These are phyloP conservation scores for Neonectria coccinea DNA, from an alignment of 2,329 filamentous ascomycete species.

Conservation along the genomic window DNA sequence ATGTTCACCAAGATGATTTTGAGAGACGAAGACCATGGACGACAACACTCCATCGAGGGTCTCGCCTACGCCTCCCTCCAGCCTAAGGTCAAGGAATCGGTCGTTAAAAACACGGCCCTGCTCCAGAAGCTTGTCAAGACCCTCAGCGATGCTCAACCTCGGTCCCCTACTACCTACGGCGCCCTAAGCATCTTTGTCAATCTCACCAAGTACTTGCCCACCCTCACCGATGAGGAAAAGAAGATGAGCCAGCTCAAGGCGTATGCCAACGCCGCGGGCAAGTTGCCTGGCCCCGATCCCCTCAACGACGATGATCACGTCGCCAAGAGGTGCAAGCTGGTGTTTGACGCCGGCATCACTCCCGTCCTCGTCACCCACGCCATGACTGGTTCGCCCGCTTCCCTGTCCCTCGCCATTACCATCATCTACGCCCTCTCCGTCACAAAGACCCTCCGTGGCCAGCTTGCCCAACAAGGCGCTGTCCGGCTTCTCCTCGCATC, in stretches of 20 bases:
- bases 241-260: constrained; percentile 92
- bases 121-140: constrained; percentile 76
- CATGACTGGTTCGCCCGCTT: constrained; percentile 77
- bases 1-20: constrained; percentile 76
- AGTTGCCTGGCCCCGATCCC: constrained; percentile 69
- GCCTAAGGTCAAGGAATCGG: constrained; percentile 83
- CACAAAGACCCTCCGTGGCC: constrained; percentile 78
- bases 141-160: constrained; percentile 68
- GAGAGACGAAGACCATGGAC: constrained; percentile 66
- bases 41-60: constrained; percentile 85
- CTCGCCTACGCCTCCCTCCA: constrained; percentile 92
- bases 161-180: constrained; percentile 83
- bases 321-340: constrained; percentile 76
- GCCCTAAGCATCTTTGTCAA: constrained; percentile 88
- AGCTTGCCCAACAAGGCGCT: constrained; percentile 92
- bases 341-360: constrained; percentile 83
- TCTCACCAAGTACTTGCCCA: constrained; percentile 82
- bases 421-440: constrained; percentile 84
- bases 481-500: constrained; percentile 84
- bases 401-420: constrained; percentile 77
- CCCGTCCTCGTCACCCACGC: constrained; percentile 81
- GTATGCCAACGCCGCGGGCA: constrained; percentile 88
- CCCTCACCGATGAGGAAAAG: constrained; percentile 88
- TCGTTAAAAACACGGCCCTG: constrained; percentile 76
- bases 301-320: constrained; percentile 84